A percentile compares a stretch with the other conserved stretches of the same genome.
Evolutionary conservation across 768 basidiomycete species (phyloP).

Genomic region (Boletus edulis): DNA sequence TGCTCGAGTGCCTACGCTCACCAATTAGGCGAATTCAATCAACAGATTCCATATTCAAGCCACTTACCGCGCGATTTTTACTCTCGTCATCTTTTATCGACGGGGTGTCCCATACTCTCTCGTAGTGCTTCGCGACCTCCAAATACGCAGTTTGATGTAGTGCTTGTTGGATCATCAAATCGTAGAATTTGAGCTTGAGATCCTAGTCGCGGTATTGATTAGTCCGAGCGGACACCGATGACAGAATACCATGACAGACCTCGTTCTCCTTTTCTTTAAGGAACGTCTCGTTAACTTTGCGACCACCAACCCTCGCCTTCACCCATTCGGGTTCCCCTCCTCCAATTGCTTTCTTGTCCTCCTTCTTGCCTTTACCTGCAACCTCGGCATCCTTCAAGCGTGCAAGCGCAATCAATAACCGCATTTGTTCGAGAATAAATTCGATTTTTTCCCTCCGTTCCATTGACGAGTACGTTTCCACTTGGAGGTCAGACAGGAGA

Average conservation of each 20-base stretch:
- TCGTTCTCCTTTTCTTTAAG: constrained; percentile 87
- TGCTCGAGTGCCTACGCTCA: constrained; percentile 78
- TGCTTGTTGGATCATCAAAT: constrained; percentile 94
- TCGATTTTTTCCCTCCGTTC: constrained; percentile 97
- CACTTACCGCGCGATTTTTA: constrained; percentile 65
- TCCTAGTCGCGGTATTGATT: constrained; percentile 49
- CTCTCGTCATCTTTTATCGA: constrained; percentile 83
- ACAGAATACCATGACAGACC: constrained; percentile 43
- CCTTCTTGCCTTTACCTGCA: constrained; percentile 50
- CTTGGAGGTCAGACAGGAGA: constrained; percentile 90
- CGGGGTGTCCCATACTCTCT: constrained; percentile 97
- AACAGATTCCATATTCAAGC: neutral
- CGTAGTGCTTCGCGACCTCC: constrained; percentile 92
- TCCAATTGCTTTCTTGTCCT: constrained; percentile 52
- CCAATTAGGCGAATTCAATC: constrained; percentile 1
- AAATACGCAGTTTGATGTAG: constrained; percentile 83
- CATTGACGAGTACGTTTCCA: constrained; percentile 99
- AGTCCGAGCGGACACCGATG: neutral
- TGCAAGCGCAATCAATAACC: constrained; percentile 77
- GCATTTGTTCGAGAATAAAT: constrained; percentile 97
- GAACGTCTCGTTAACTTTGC: constrained; percentile 93
- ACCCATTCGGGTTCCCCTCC: constrained; percentile 91
- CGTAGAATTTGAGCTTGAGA: constrained; percentile 93
- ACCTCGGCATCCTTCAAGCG: constrained; percentile 69
- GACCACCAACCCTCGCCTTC: constrained; percentile 85